phyloP scores from a whole-genome alignment of 2,329 filamentous ascomycete species.

The Talaromyces marneffei region DNA sequence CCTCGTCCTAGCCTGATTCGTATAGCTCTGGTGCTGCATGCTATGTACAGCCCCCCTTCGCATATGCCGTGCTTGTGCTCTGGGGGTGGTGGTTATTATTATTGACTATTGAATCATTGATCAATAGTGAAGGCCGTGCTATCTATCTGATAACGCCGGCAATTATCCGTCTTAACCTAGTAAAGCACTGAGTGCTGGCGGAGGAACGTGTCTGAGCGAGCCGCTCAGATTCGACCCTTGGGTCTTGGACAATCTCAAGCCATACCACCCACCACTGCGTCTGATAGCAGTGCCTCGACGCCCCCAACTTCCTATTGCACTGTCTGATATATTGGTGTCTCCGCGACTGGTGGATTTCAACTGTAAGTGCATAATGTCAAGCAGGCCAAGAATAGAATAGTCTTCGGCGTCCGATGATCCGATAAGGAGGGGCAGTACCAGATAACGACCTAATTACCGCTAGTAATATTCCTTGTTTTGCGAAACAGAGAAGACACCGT shows the following conservation, averaged over 20 bases:
- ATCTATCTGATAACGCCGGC: not conserved
- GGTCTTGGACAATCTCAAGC: not conserved
- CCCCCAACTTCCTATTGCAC: not conserved
- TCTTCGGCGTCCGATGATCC: slow-evolving; percentile 7
- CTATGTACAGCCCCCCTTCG: not conserved
- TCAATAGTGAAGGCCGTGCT: not conserved
- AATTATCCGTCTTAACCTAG: not conserved
- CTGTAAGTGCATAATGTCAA: not conserved
- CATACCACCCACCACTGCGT: not conserved
- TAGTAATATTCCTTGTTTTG: not conserved
- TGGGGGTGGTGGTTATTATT: not conserved
- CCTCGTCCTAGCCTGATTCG: not conserved
- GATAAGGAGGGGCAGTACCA: slow-evolving; percentile 9
- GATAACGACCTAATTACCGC: slow-evolving; percentile 8
- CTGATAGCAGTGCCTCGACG: not conserved
- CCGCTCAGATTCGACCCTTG: slow-evolving; percentile 3
- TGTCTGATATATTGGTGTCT: not conserved
- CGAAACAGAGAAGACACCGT: not conserved
- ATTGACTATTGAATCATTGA: not conserved
- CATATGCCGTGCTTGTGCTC: not conserved
- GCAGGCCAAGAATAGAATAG: not conserved
- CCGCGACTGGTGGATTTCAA: not conserved
- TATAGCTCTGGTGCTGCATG: not conserved
- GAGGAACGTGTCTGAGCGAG: slow-evolving; percentile 1
- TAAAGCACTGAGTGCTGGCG: not conserved